A percentile compares a stretch with the other conserved stretches of the same genome.
Evolutionary conservation across 179 eudicot species (phyloP).

Genomic region (Spergularia azorica): DNA sequence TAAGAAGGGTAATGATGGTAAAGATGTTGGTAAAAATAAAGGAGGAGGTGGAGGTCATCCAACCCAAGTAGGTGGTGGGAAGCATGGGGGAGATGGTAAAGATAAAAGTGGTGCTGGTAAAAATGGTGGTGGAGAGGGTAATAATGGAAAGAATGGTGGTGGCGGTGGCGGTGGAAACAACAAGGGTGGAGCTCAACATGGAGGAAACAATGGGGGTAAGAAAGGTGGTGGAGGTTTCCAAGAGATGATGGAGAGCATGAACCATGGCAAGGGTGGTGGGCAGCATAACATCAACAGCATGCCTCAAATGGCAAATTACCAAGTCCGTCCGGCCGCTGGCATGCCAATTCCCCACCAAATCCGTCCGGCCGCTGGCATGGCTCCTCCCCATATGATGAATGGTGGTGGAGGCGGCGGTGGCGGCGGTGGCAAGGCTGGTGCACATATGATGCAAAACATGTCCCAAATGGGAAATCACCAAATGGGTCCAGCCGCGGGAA

Average conservation of each 20-base stretch:
- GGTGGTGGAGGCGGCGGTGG: conserved; percentile 36
- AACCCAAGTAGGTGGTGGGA: conserved; percentile 31
- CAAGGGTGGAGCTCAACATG: conserved; percentile 24
- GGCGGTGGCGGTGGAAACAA: conserved; percentile 24
- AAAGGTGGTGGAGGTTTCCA: conserved; percentile 35
- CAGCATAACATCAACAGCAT: conserved; percentile 15
- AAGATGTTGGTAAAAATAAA: conserved; percentile 25
- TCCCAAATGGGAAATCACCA: conserved; percentile 55
- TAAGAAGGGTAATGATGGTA: conserved; percentile 34
- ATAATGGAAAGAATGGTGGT: background rate
- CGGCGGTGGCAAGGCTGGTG: conserved; percentile 43
- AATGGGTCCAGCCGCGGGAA: conserved; percentile 68
- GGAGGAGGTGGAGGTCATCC: conserved; percentile 11
- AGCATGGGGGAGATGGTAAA: conserved; percentile 31
- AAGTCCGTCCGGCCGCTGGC: conserved; percentile 17
- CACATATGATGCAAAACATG: conserved; percentile 31
- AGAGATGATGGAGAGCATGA: background rate
- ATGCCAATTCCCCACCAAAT: conserved; percentile 21
- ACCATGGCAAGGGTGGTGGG: conserved; percentile 35
- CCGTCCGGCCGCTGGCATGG: conserved; percentile 65
- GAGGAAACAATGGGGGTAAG: conserved; percentile 30
- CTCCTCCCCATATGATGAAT: conserved; percentile 45
- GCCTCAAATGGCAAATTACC: conserved; percentile 45
- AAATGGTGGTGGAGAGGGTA: no score
- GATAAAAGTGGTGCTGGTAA: no score